Evolutionary conservation across 495 filamentous ascomycete species (phyloP), one percentile per base, ranked within the genome.

Genomic region (Neurospora sp.): DNA sequence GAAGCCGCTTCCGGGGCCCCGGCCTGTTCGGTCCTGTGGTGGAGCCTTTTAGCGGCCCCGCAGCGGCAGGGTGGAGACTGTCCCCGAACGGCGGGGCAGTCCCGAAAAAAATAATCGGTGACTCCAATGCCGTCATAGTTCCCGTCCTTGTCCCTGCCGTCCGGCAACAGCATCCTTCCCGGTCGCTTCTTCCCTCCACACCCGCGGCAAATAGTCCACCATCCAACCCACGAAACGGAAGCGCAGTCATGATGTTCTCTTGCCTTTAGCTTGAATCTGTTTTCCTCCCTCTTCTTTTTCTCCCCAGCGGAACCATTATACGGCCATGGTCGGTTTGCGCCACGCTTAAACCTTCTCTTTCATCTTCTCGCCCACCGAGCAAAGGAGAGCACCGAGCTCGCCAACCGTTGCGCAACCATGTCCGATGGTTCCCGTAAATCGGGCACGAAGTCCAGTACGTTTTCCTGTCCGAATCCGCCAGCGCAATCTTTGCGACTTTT

Each of bases 371-470:
- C 27, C 27, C 27, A 65, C 14, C 53, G 53, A 65, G 27, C 27
- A 65, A 35, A 65, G 31, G 42, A 0, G 8, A 31, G 70, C n/a
- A 22, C 8, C 70, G 69, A 72, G 39, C 38, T 39, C 44, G 22
- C 12, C 10, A 45, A 20, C 14, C 40, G 42, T 72, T 45, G 41
- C 75, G 73, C 74, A 74, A 74, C 69, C 71, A 82, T 82, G 80
- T 80, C 80, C 71, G 75, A 82, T 82, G 80, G 77, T 76, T 72
- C 79, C 61, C 75, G 73, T 70, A 80, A 78, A 70, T 69, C 71
- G 72, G 59, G 73, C 72, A 41, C 78, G 74, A 82, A 82, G 77
- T 80, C 79, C 61, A 78, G 80, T 82, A 73, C 40, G 80, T 53
- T 17, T 40, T 2, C 35, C 38, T 1, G 14, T 12, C 27, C 45